Evolutionary conservation across 2,329 filamentous ascomycete species (phyloP).

Genomic region (Fusarium robinianum): DNA sequence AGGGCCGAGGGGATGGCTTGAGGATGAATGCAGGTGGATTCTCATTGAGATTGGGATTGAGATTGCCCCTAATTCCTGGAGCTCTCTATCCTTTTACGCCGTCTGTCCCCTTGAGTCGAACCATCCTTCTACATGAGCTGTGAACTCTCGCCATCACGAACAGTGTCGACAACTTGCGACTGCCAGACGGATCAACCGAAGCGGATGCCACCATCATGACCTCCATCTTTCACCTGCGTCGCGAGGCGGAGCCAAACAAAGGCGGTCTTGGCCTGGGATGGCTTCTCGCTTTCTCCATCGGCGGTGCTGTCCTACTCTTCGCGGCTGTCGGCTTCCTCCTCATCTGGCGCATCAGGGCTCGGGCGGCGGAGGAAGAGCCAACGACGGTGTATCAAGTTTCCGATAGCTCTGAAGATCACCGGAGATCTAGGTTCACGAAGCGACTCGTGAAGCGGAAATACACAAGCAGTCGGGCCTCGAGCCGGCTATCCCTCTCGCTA

Average conservation of each 20-base stretch:
- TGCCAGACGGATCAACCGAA: slow-evolving; percentile 10
- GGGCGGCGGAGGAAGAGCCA: slow-evolving; percentile 18
- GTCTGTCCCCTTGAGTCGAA: slow-evolving; percentile 20
- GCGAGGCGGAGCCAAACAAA: slow-evolving; percentile 11
- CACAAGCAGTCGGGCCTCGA: slow-evolving; percentile 33
- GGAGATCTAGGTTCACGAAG: slow-evolving; percentile 29
- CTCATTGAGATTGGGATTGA: slow-evolving; percentile 4
- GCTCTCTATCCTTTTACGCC: slow-evolving; percentile 14
- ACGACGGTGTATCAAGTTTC: slow-evolving; percentile 39
- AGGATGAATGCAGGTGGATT: slow-evolving; percentile 31
- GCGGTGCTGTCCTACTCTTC: slow-evolving; percentile 53
- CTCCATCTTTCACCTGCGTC: slow-evolving; percentile 2
- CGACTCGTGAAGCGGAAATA: slow-evolving; percentile 41
- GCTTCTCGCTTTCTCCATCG: slow-evolving; percentile 52
- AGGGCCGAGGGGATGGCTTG: slow-evolving; percentile 11
- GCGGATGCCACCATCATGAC: slow-evolving; percentile 22
- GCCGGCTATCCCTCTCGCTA: slow-evolving; percentile 38
- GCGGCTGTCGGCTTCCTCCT: slow-evolving; percentile 49
- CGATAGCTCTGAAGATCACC: slow-evolving; percentile 24
- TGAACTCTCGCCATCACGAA: slow-evolving; percentile 8
- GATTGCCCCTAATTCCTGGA: slow-evolving; percentile 22
- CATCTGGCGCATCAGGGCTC: slow-evolving; percentile 42
- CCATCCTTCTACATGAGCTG: slow-evolving; percentile 2
- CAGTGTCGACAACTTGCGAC: slow-evolving; percentile 12
- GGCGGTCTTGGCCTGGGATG: slow-evolving; percentile 42